Conservation (phyloP, 2,329 filamentous ascomycete species). For the Fusarium drepaniforme region DNA sequence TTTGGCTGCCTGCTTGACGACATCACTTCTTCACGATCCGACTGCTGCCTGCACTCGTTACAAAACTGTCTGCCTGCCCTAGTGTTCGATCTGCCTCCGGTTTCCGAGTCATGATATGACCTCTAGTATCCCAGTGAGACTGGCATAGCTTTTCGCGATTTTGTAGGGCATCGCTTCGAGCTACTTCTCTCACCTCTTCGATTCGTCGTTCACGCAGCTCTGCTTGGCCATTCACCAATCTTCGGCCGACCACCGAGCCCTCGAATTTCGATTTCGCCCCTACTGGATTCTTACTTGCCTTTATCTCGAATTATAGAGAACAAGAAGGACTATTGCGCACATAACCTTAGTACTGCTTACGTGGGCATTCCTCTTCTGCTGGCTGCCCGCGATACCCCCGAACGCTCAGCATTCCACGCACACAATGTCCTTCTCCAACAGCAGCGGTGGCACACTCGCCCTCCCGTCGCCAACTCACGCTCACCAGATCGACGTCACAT, state of each 20-base stretch:
- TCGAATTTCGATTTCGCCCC: conserved; percentile 9
- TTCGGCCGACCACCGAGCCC: conserved; percentile 20
- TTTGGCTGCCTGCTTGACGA: conserved; percentile 32
- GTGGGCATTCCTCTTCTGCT: conserved; percentile 46
- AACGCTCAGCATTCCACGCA: conserved; percentile 45
- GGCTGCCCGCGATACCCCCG: conserved; percentile 40
- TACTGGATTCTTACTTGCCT: conserved; percentile 19
- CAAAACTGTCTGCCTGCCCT: conserved; percentile 31
- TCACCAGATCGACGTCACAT: conserved; percentile 85
- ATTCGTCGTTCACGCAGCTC: conserved; percentile 24
- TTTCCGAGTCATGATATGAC: conserved; percentile 47
- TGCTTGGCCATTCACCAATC: conserved; percentile 18
- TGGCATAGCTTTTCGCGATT: conserved; percentile 44
- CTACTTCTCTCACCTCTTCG: conserved; percentile 28
- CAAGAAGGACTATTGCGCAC: conserved; percentile 22
- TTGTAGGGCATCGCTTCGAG: conserved; percentile 40
- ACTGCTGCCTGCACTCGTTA: conserved; percentile 33
- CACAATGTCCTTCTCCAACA: conserved; percentile 70
- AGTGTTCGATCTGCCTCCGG: conserved; percentile 29
- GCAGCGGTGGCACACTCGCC: conserved; percentile 82
- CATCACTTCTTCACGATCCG: conserved; percentile 19
- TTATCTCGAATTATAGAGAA: conserved; percentile 21
- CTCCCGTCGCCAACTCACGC: conserved; percentile 87
- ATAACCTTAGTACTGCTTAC: conserved; percentile 33
- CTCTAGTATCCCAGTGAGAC: conserved; percentile 41